These are phyloP conservation scores for Pseudogymnoascus sp. DNA, from an alignment of 2,329 filamentous ascomycete genomes.

Conservation along the genomic window DNA sequence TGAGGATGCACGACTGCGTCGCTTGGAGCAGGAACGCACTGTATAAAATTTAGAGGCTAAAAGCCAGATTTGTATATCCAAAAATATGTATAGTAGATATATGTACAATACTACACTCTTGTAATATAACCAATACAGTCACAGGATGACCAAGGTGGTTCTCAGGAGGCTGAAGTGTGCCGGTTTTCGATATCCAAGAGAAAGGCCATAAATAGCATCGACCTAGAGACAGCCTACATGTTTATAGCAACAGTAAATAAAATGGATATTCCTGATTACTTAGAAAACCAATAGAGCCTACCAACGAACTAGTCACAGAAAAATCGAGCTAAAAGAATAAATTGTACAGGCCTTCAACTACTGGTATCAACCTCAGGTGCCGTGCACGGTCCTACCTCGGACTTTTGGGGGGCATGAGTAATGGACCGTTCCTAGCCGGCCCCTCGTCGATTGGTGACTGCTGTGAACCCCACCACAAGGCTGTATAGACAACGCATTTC, in stretches of 20 bases:
- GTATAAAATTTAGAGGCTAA: background rate
- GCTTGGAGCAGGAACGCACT: background rate
- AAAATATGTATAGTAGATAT: slow-evolving; percentile 3
- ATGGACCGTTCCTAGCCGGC: slow-evolving; percentile 3
- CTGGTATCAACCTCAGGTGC: background rate
- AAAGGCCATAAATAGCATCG: background rate
- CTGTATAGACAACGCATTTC: slow-evolving; percentile 3
- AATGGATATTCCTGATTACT: background rate
- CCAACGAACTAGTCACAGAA: background rate
- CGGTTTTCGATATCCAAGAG: background rate
- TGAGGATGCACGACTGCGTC: background rate
- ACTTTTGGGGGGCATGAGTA: background rate
- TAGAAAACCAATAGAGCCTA: background rate
- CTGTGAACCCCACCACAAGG: slow-evolving; percentile 3
- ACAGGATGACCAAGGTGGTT: background rate
- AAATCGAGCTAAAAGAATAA: background rate
- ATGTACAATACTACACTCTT: slow-evolving; percentile 6
- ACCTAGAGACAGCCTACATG: background rate
- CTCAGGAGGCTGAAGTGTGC: background rate
- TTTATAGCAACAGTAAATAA: background rate
- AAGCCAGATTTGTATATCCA: background rate
- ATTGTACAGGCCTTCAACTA: background rate
- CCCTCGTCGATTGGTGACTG: slow-evolving; percentile 1
- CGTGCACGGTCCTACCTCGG: slow-evolving; percentile 2
- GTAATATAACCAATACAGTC: background rate